Conservation (phyloP, 805 yeast species). For the Myxozyma geophila region DNA sequence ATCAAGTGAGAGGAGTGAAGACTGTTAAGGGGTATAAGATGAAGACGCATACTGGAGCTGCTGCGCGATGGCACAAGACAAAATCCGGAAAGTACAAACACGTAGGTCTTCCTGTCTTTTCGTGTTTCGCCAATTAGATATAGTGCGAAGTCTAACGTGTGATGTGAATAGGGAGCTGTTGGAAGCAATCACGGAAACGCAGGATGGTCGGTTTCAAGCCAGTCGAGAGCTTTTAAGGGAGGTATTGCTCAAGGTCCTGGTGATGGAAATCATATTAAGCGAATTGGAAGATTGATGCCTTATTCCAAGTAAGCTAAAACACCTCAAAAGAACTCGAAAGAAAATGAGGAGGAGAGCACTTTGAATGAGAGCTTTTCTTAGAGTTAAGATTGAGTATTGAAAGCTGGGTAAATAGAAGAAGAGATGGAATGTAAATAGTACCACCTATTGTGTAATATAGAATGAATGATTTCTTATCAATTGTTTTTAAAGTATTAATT, state of each 20-base stretch:
- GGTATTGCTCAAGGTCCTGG: conserved; percentile 28
- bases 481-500: too few relatives aligned
- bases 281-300: conserved; percentile 24
- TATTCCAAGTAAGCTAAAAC: conserved; percentile 15
- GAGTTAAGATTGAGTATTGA: too few relatives aligned
- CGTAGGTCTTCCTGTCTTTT: conserved; percentile 17
- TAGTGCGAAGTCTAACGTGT: background rate
- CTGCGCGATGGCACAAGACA: conserved; percentile 29
- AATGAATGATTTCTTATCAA: too few relatives aligned
- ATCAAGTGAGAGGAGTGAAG: conserved; percentile 6
- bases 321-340: background rate
- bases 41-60: conserved; percentile 36
- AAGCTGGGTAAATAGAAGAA: background rate
- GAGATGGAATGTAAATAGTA: background rate
- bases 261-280: conserved; percentile 28
- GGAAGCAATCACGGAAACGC: conserved; percentile 33
- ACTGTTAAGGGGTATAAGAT: conserved; percentile 25
- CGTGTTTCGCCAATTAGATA: background rate
- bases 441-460: too few relatives aligned
- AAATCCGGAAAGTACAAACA: conserved; percentile 35
- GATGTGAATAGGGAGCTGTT: conserved; percentile 23
- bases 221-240: conserved; percentile 15
- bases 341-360: too few relatives aligned
- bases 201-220: conserved; percentile 23
- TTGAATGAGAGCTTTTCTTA: too few relatives aligned